These are phyloP conservation scores for Globisporangium carolinianum DNA, from an alignment of 352 stramenopile genomes.

Conservation along the genomic window DNA sequence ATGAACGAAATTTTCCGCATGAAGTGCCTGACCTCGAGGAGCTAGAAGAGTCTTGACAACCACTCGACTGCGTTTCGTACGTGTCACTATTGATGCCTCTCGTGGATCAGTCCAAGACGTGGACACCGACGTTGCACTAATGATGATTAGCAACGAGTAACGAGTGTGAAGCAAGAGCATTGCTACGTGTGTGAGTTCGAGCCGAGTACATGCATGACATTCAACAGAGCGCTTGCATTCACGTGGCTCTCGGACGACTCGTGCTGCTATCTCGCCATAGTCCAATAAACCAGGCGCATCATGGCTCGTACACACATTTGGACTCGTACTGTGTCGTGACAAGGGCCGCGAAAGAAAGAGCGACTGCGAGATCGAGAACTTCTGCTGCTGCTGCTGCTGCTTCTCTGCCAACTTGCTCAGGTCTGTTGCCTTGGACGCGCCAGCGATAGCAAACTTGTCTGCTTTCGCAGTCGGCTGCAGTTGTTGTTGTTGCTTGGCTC, in stretches of 20 bases:
- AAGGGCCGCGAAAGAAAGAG: constrained; percentile 10
- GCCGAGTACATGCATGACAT: too few species aligned
- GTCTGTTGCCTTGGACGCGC: constrained; percentile 4
- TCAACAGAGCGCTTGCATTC: background rate
- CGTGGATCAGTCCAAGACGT: too few species aligned
- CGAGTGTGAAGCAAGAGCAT: background rate
- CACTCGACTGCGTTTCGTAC: too few species aligned
- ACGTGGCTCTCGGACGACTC: too few species aligned
- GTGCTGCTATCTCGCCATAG: background rate
- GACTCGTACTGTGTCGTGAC: constrained; percentile 2
- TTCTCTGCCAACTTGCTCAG: background rate
- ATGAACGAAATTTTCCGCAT: too few species aligned
- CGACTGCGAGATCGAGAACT: constrained; percentile 1
- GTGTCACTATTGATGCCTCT: too few species aligned
- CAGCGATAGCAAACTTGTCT: constrained; percentile 4
- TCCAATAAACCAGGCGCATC: background rate
- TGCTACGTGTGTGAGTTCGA: background rate
- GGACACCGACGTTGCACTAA: too few species aligned
- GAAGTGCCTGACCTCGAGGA: too few species aligned
- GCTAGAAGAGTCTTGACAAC: too few species aligned
- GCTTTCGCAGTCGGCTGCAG: background rate
- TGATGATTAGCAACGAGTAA: too few species aligned
- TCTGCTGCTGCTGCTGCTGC: background rate
- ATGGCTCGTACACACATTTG: background rate
- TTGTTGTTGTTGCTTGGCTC: background rate